Evolutionary conservation across 148 eudicot genomes (phyloP).

Genomic region (Drosera capensis): DNA sequence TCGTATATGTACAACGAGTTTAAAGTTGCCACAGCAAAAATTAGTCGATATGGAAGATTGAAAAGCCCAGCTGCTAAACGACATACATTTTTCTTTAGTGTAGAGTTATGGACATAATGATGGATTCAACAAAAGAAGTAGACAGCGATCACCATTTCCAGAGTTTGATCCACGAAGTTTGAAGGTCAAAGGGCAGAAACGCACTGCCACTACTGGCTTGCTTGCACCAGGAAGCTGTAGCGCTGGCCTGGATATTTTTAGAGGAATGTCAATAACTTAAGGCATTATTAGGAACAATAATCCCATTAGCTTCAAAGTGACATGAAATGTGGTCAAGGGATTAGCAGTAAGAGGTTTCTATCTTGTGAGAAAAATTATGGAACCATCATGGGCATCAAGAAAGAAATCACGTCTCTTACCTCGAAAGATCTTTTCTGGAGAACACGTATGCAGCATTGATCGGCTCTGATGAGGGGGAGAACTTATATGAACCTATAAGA

Average conservation of each 20-base stretch:
- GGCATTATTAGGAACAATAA: no score
- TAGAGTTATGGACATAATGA: no score
- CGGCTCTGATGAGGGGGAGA: conserved; percentile 48
- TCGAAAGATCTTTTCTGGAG: conserved; percentile 81
- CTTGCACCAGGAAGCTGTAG: conserved; percentile 86
- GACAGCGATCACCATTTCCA: conserved; percentile 14
- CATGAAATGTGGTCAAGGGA: neutral
- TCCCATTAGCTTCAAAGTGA: no score
- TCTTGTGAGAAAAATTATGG: neutral
- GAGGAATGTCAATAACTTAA: no score
- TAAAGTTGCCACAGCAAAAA: conserved; percentile 83
- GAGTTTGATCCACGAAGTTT: conserved; percentile 41
- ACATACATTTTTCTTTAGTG: neutral
- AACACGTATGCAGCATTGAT: conserved; percentile 73
- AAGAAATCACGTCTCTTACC: conserved; percentile 22
- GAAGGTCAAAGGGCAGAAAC: conserved; percentile 77
- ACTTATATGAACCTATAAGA: conserved; percentile 53
- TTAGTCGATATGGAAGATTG: conserved; percentile 85
- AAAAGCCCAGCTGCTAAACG: conserved; percentile 39
- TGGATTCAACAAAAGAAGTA: neutral
- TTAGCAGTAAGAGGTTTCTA: neutral
- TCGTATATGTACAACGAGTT: conserved; percentile 85
- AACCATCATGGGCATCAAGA: neutral
- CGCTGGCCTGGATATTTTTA: conserved; percentile 69
- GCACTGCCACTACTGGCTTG: conserved; percentile 90